Evolutionary conservation across 331 rosid genomes (phyloP), one percentile per base, ranked within the genome.

Genomic region (Pyracantha coccinea): DNA sequence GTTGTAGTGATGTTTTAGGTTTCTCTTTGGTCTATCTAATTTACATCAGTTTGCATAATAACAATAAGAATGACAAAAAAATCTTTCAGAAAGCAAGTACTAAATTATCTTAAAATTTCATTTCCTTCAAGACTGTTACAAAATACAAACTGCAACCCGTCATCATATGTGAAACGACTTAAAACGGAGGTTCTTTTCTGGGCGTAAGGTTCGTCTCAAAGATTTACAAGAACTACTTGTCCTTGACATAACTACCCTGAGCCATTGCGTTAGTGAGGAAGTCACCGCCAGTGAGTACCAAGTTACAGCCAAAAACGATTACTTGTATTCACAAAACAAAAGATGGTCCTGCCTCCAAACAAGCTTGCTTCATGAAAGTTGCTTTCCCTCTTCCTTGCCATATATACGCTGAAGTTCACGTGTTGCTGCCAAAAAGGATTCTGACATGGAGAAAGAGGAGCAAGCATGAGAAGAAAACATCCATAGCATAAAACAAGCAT

Each of bases 361-460:
- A 65, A 38, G 77, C 69, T 73, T 65, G 69, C 80, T 54, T 83
- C 74, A 83, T 68, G 84, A 57, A 54, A 78, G 55, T 38, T 68
- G 90, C 61, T 81, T 81, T 35, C 75, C 79, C 81, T 88, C 86
- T 63, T 85, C 92, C 24, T 76, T 80, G 63, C 91, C 88, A 55
- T 90, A 85, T 73, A 88, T 86, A 68, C 91, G 86, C 69, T 81
- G 87, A 73, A 90, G 93, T 84, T 92, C 91, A 11, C 81, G 86
- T 9, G 91, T 87, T 14, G 93, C 89, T 31, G 91, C 92, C 87
- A 86, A 71, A 85, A 86, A 87, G 23, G 88, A 88, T 75, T 88
- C 92, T 92, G 89, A 6, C 75, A 50, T 64, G 69, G 41, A 60
- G 33, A 45, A 63, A 55, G 31, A 66, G 68, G 20, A 16, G 44